A percentile compares a stretch with the other conserved stretches of the same genome.
These are phyloP conservation scores for Guadua angustifolia DNA, from an alignment of 176 grass and related monocot species.

Conservation along the genomic window DNA sequence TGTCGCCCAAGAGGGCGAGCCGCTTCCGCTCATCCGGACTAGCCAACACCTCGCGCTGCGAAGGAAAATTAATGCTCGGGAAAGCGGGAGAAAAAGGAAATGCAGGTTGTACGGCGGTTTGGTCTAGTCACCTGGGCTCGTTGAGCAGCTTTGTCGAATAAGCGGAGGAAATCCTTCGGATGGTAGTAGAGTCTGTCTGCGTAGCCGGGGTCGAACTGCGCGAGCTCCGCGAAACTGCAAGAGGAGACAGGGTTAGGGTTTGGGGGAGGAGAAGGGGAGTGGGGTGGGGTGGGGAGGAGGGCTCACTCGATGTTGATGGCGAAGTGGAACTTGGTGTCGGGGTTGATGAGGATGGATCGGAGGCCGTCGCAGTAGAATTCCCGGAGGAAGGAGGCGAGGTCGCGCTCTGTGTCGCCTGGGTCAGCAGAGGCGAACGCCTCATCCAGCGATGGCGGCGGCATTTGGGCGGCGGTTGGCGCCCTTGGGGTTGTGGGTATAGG, in stretches of 20 bases:
- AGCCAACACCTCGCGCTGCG: slow-evolving; percentile 44
- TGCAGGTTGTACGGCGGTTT: neutral
- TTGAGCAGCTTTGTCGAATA: slow-evolving; percentile 52
- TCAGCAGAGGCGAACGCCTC: neutral
- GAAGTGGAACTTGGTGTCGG: slow-evolving; percentile 60
- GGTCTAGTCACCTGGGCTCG: slow-evolving; percentile 49
- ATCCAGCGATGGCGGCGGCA: slow-evolving; percentile 24
- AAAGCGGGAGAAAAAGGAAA: neutral
- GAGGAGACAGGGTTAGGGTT: slow-evolving; percentile 32
- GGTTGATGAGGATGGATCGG: slow-evolving; percentile 58
- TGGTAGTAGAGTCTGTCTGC: slow-evolving; percentile 50
- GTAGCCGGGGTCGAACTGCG: slow-evolving; percentile 58
- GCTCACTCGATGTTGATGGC: slow-evolving; percentile 72
- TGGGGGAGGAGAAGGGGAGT: neutral
- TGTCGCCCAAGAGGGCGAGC: too few relatives aligned
- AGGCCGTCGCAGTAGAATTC: slow-evolving; percentile 47
- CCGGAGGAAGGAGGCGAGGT: slow-evolving; percentile 55
- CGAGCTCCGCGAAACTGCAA: slow-evolving; percentile 75
- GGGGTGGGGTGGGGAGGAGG: neutral
- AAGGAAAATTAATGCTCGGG: neutral
- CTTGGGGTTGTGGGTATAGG: too few relatives aligned
- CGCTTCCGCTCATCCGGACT: neutral
- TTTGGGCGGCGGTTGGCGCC: slow-evolving; percentile 37
- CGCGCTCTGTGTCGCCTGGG: neutral
- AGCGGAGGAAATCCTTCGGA: slow-evolving; percentile 39